Base-by-base conservation (phyloP, 1,284 basidiomycete species). In the Lentinus polychrous region DNA sequence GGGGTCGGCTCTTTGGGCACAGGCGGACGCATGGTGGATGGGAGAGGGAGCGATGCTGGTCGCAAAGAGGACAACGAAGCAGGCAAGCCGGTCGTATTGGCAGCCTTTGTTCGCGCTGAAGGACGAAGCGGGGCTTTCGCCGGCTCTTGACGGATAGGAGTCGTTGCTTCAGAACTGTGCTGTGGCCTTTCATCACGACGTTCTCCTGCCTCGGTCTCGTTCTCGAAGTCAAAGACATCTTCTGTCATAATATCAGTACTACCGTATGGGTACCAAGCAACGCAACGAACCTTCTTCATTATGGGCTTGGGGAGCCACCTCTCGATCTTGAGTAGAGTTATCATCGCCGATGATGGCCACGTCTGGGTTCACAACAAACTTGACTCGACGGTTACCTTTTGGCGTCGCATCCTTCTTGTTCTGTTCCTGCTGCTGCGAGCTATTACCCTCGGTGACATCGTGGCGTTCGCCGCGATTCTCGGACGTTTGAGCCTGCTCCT, bases 321-420 rank as follows among this genome's bases (percentile, higher is more conserved):
- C 62, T 65, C 48, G 63, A 58, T 31, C 33, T 47, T 62, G 64
- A 34, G 58, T 56, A 40, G 61, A 63, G 10, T 64, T 56, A 39
- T 68, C 66, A 34, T 64, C 58, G 40, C 73, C 70, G 48, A 75
- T 75, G 39, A 74, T 70, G 23, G 72, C 63, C 8, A 75, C 71
- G 36, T 72, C 77, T 14, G 80, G 74, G 59, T 81, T 68, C 43
- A 84, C 75, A 54, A 86, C 76, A 56, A 89, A 89, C 8, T 83
- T 86, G 17, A 89, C 85, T 60, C 81, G 85, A 49, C 81, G 70
- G 59, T 79, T 83, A 34, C 72, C 75, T 59, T 79, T 85, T 17
- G 49, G 48, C 12, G 48, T 45, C 5, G 33, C 43, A n/a, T 49
- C 49, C 31, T 50, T 50, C n/a, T 37, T 23, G 12, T 40, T 14